Evolutionary conservation across 2,329 filamentous ascomycete species (phyloP), one percentile per base, ranked within the genome.

Genomic region (Penicillium sclerotigenum): DNA sequence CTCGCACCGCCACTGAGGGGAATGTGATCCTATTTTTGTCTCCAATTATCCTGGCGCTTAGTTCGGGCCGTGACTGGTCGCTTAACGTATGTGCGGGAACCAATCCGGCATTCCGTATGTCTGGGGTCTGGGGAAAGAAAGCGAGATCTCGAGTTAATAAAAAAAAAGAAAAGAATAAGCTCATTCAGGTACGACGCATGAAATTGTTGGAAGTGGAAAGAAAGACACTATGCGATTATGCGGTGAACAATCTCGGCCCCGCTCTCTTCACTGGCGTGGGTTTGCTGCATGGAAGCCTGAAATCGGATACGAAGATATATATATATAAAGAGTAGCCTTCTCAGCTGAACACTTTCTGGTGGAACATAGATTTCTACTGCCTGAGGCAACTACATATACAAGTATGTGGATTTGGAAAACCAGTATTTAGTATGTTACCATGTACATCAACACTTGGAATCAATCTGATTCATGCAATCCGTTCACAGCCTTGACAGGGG

Each of bases 11-110:
- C 37, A 36, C 31, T 52, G 60, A 56, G 52, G 54, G 47, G 50
- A 47, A 34, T 40, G 40, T 54, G 52, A 36, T 59, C 40, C 61
- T 66, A 66, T 64, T 64, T 64, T 60, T 38, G 46, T 53, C 49
- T 52, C 50, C 60, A 58, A 54, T 55, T 47, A 31, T 51, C 64
- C 64, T 69, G 68, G 70, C 70, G 70, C 70, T 71, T 72, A 69
- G 54, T 43, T 56, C 59, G 60, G 49, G 56, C 57, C 51, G 57
- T 57, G 57, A 58, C 54, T 47, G 65, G 40, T 68, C 59, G 68
- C 64, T 47, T 26, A 61, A 61, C 52, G 59, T 49, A 26, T 47
- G 10, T 24, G 33, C 46, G 33, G 38, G 16, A 50, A 31, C 36
- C 47, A 50, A 50, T 31, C 37, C 28, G 38, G 50, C 50, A 40